Conservation (phyloP, 768 basidiomycete genomes). For the Tubosaeta brunneosetosa region DNA sequence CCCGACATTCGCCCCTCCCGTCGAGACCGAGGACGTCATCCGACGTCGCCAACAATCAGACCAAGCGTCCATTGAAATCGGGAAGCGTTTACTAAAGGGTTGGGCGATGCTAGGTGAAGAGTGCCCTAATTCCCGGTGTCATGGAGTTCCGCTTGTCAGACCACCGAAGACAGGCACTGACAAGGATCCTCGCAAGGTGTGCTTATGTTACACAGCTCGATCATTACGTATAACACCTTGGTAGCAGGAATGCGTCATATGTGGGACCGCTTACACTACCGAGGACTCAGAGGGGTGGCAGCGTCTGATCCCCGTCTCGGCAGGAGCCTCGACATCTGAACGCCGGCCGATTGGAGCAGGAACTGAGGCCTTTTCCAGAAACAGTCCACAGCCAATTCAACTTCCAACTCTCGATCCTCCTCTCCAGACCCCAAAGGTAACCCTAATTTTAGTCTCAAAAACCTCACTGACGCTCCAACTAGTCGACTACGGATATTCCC, state of each 20-base stretch:
- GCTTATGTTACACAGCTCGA: conserved; percentile 10
- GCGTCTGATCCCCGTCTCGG: conserved; percentile 34
- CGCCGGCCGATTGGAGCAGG: conserved; percentile 1
- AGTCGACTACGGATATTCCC: conserved; percentile 23
- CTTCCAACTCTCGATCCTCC: conserved; percentile 32
- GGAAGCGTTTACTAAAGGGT: conserved; percentile 68
- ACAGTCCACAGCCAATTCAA: conserved; percentile 29
- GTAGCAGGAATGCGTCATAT: conserved; percentile 73
- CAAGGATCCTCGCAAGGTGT: conserved; percentile 64
- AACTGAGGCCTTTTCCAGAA: conserved; percentile 8
- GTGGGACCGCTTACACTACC: conserved; percentile 55
- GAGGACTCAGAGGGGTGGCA: conserved; percentile 53
- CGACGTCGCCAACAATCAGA: conserved; percentile 79
- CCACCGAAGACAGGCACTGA: conserved; percentile 60
- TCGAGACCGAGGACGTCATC: conserved; percentile 60
- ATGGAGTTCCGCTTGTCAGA: conserved; percentile 79
- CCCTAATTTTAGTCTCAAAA: neutral
- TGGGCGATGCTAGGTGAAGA: conserved; percentile 92
- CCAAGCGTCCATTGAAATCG: conserved; percentile 73
- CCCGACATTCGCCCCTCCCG: conserved; percentile 57
- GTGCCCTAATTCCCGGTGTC: conserved; percentile 65
- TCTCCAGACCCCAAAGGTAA: conserved; percentile 27
- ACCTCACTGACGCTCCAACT: conserved; percentile 5
- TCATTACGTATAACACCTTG: conserved; percentile 2
- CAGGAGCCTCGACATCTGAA: conserved; percentile 5